Evolutionary conservation across 2,329 filamentous ascomycete genomes (phyloP).

Genomic region (Trichoderma oligosporum): DNA sequence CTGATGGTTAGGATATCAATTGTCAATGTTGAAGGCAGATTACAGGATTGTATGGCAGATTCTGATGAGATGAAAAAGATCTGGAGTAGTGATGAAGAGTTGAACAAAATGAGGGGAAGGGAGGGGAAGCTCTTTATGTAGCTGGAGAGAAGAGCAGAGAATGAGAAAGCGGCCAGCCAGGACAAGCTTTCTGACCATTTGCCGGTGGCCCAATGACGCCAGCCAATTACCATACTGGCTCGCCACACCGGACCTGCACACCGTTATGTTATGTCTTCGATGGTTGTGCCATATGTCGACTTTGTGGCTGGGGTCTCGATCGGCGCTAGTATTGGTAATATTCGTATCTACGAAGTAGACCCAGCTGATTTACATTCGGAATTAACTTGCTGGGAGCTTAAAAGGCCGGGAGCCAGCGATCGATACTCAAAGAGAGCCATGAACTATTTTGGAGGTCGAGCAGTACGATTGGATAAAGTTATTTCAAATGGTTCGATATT

Average conservation of each 20-base stretch:
- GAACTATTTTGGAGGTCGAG: background rate
- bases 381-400: background rate
- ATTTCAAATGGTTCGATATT: constrained; percentile 9
- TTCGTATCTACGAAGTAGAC: too few species aligned
- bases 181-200: constrained; percentile 19
- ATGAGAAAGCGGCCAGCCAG: background rate
- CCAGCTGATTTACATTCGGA: background rate
- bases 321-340: constrained; percentile 11
- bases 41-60: background rate
- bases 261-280: constrained; percentile 1
- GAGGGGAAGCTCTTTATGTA: constrained; percentile 19
- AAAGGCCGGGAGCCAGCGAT: background rate
- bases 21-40: background rate
- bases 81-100: background rate
- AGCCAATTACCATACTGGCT: constrained; percentile 13
- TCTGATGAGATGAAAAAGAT: background rate
- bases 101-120: background rate
- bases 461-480: background rate
- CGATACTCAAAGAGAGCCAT: background rate
- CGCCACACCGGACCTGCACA: constrained; percentile 15
- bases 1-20: background rate
- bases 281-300: constrained; percentile 6
- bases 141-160: background rate
- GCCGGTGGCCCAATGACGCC: constrained; percentile 12
- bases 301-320: constrained; percentile 15